Conservation (phyloP, 2,329 filamentous ascomycete genomes). For the Stemphylium lycopersici region DNA sequence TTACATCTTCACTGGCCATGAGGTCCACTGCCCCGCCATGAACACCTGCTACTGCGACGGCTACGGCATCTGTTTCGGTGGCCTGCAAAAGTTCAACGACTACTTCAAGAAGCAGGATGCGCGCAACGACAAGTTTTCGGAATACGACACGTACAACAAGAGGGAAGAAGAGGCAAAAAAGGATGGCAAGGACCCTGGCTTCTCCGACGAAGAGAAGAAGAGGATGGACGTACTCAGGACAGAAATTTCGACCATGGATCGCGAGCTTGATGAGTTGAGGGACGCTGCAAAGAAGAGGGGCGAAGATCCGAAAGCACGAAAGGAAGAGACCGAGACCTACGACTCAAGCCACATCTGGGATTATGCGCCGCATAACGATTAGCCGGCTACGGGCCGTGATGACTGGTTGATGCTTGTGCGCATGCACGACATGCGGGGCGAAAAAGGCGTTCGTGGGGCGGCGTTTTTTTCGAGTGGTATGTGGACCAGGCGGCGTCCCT, state of each 20-base stretch:
- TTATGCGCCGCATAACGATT: conserved; percentile 36
- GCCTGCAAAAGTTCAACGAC: conserved; percentile 55
- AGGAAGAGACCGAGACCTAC: conserved; percentile 44
- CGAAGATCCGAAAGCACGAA: conserved; percentile 37
- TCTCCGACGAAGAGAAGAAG: conserved; percentile 28
- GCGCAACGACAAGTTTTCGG: conserved; percentile 49
- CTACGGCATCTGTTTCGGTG: conserved; percentile 67
- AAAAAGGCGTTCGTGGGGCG: conserved; percentile 11
- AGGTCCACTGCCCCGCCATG: conserved; percentile 47
- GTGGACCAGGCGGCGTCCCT: neutral
- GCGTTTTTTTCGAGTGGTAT: conserved; percentile 13
- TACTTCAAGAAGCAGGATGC: conserved; percentile 57
- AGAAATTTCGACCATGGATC: conserved; percentile 32
- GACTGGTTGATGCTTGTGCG: neutral
- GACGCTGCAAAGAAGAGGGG: conserved; percentile 43
- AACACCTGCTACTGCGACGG: conserved; percentile 66
- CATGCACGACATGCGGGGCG: neutral
- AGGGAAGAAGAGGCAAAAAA: conserved; percentile 44
- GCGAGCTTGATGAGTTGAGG: conserved; percentile 35
- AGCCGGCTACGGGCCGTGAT: conserved; percentile 1
- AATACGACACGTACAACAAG: conserved; percentile 50
- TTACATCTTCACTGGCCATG: conserved; percentile 50
- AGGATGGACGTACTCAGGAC: conserved; percentile 29
- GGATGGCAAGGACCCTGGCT: conserved; percentile 29
- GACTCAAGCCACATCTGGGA: conserved; percentile 47